Evolutionary conservation across 257 asterid genomes (phyloP), one percentile per base, ranked within the genome.

Genomic region (Knoxia roxburghii): DNA sequence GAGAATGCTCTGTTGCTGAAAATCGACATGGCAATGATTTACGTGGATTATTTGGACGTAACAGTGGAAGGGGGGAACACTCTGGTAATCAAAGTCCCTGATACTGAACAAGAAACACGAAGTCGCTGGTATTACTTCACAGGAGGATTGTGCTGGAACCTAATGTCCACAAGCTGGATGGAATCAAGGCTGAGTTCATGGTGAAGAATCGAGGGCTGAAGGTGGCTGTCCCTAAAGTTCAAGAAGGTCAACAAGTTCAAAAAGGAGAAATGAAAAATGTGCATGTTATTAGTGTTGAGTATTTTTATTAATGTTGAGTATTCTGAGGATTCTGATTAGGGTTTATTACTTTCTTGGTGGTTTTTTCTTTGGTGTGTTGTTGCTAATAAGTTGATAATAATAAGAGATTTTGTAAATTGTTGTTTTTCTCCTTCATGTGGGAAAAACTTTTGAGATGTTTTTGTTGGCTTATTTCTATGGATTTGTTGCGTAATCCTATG

Each of bases 11-110:
- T 82, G 37, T 69, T 61, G 7, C 40, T 82, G 30, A 46, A 67
- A 37, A 75, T 79, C 75, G 87, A 82, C 54, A 82, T 82, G 87
- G 83, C 87, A 0, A 84, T 84, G 1, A 46, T 82, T 3, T 81
- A 77, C 69, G 77, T 79, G 65, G 84, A 79, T 17, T 61, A 79
- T 2, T 84, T 79, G 12, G 79, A 82, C 69, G 54, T 79, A 0
- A 13, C 73, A 0, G 87, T 82, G 30, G 84, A 82, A n/a, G n/a
- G n/a, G 32, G 61, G 72, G 72, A 74, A 76, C 76, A 76, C 82
- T 0, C 30, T 82, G 73, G 59, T 77, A 13, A 79, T 79, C 41
- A 69, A 60, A 67, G 86, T 80, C n/a, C n/a, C n/a, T 1, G 84
- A 82, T 52, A 75, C 70, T 0, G 72, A 68, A 3, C 77, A 67